These are phyloP conservation scores for Ambrosiella beaveri DNA, from an alignment of 2,329 filamentous ascomycete species.

Conservation along the genomic window DNA sequence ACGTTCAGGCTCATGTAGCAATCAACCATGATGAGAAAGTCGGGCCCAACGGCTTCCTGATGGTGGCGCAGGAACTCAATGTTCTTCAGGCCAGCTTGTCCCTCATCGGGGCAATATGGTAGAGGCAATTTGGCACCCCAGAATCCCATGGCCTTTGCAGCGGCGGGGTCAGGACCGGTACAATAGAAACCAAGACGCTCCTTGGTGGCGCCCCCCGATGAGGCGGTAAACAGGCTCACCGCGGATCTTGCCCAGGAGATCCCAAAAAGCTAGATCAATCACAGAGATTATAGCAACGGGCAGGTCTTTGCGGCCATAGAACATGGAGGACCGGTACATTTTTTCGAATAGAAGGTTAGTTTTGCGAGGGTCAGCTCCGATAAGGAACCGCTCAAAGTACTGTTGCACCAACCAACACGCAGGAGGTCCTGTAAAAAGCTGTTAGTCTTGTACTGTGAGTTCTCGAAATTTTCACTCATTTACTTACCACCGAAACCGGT, in stretches of 20 bases:
- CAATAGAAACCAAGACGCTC: slow-evolving; percentile 83
- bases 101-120: slow-evolving; percentile 79
- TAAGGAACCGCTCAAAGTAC: slow-evolving; percentile 82
- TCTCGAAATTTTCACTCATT: background rate
- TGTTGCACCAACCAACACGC: slow-evolving; percentile 88
- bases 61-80: slow-evolving; percentile 76
- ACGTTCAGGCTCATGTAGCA: slow-evolving; percentile 96
- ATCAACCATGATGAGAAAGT: slow-evolving; percentile 88
- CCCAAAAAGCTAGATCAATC: slow-evolving; percentile 85
- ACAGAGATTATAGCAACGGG: slow-evolving; percentile 84
- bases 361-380: slow-evolving; percentile 76
- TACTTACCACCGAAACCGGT: slow-evolving; percentile 67
- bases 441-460: background rate
- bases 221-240: slow-evolving; percentile 89
- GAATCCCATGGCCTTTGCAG: slow-evolving; percentile 75
- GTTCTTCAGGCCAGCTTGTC: slow-evolving; percentile 64
- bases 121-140: slow-evolving; percentile 80
- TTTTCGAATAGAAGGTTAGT: slow-evolving; percentile 88
- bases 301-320: slow-evolving; percentile 86
- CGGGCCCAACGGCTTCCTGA: slow-evolving; percentile 66
- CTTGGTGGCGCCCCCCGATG: slow-evolving; percentile 73
- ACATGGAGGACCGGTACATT: slow-evolving; percentile 93
- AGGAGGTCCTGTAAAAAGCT: slow-evolving; percentile 43
- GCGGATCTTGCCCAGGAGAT: slow-evolving; percentile 76
- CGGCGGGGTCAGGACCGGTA: slow-evolving; percentile 68